phyloP scores from a whole-genome alignment of 75 land plant species.

The Pinus albicaulis region DNA sequence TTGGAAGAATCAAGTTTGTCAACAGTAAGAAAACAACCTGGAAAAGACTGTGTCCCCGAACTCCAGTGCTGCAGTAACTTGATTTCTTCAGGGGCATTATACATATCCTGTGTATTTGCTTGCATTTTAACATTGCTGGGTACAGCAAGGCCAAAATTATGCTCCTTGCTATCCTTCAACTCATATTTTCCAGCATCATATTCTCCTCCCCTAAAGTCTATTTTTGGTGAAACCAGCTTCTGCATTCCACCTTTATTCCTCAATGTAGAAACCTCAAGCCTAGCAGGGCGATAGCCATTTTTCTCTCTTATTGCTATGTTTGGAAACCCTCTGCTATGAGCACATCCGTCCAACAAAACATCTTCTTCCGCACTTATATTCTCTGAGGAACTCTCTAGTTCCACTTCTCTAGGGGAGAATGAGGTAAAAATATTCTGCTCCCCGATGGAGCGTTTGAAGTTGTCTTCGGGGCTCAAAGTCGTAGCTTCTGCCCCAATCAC shows the following conservation, averaged over 20 bases:
- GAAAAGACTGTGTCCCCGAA: not conserved
- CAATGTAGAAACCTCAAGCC: not conserved
- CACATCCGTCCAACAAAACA: not conserved
- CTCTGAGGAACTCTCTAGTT: not conserved
- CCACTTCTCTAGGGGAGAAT: not conserved
- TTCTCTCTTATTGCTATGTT: not conserved
- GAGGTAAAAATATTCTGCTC: constrained; percentile 3
- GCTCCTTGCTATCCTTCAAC: not conserved
- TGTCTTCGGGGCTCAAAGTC: constrained; percentile 4
- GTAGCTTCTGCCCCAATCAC: constrained; percentile 5
- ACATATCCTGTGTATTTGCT: not conserved
- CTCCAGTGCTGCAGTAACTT: not conserved
- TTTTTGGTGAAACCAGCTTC: not conserved
- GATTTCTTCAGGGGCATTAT: not conserved
- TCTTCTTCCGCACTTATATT: not conserved
- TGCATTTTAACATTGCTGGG: not conserved
- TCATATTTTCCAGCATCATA: not conserved
- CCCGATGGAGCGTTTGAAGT: constrained; percentile 5
- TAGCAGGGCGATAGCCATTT: not conserved
- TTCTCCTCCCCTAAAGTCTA: not conserved
- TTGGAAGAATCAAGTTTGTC: not conserved
- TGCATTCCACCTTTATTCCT: not conserved
- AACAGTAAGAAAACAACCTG: constrained; percentile 2
- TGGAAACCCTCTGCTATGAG: not conserved
- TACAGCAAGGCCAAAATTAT: not conserved